Evolutionary conservation across 306 rosid species (phyloP), one percentile per base, ranked within the genome.

Genomic region (Abrus precatorius): DNA sequence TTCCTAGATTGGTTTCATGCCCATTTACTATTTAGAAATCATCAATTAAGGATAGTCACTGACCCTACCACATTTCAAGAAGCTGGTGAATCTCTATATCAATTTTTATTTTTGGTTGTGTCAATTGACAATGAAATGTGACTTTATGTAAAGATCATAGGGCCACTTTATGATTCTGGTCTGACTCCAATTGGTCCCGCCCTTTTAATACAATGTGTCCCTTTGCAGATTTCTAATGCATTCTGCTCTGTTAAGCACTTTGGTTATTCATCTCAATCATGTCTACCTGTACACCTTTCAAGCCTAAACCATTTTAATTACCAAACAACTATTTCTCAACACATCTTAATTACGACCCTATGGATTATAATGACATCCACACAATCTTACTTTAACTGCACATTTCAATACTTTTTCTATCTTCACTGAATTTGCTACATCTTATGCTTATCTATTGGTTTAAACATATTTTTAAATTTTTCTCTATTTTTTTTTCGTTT

Each of bases 91-190:
- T 40, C 69, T 69, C 13, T 62, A 55, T 45, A 55, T 52, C 6
- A 14, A 33, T 20, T 7, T 11, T 49, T 72, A 54, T 40, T 60
- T 61, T 10, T 72, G 28, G 61, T 54, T 27, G 80, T 71, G 83
- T 60, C 28, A 11, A 65, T 50, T 73, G 83, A 78, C 63, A 77
- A 65, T 73, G 81, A 81, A 85, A 81, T 77, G 78, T 69, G 75
- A 77, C 85, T 77, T 81, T 81, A 77, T 76, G 77, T 40, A 66
- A 43, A 74, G 62, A 82, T 77, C 63, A 82, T 85, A 72, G 83
- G 88, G 83, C 88, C 88, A 77, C 74, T 72, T 9, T 34, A 74
- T 81, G 83, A 82, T 77, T 85, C 69, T 81, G 85, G 73, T 77
- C 55, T 59, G 83, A 84, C 72, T 57, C 73, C 76, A 62, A 67